Evolutionary conservation across 2,329 filamentous ascomycete genomes (phyloP), one percentile per base, ranked within the genome.

Genomic region (Penicillium sp.): DNA sequence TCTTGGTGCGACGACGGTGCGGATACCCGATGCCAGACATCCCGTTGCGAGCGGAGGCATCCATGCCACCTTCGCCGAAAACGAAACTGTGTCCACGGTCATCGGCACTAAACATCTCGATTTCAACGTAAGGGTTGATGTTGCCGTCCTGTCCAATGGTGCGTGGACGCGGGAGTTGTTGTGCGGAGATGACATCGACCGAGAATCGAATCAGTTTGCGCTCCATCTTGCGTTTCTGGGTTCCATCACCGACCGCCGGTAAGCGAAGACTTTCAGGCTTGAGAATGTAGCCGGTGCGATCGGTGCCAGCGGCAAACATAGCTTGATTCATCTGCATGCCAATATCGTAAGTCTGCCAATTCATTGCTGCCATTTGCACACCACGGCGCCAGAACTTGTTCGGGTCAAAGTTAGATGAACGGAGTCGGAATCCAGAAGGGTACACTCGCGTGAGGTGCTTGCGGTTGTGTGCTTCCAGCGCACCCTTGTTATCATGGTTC

Each of bases 301-400:
- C 94, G 11, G 83, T 87, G 40, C 91, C 90, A 54, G 90, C 90
- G 43, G 91, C 89, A 70, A 97, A 99, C 94, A 99, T 97, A 67
- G 94, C 94, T 63, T 94, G 89, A 70, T 97, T 97, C 72, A 97
- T 82, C 70, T 97, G 93, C 84, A 97, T 94, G 42, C 92, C 91
- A 16, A 95, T 81, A 69, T 97, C 94, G 67, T 95, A 97, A 0
- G 92, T 97, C 75, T 99, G 94, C 93, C 94, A 97, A 75, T 99
- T 99, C 59, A 97, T 80, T 0, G 94, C 94, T 13, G 89, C 91
- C 93, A 99, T 97, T 74, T 99, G 94, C 16, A 97, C 94, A 30
- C 94, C 94, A 40, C 91, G 87, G 47, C 93, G 87, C 94, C 94
- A 99, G 70, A 94, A 96, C 58, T 88, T 86, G 60, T 96, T 83